Conservation (phyloP, 768 basidiomycete genomes). For the Suillus discolor region DNA sequence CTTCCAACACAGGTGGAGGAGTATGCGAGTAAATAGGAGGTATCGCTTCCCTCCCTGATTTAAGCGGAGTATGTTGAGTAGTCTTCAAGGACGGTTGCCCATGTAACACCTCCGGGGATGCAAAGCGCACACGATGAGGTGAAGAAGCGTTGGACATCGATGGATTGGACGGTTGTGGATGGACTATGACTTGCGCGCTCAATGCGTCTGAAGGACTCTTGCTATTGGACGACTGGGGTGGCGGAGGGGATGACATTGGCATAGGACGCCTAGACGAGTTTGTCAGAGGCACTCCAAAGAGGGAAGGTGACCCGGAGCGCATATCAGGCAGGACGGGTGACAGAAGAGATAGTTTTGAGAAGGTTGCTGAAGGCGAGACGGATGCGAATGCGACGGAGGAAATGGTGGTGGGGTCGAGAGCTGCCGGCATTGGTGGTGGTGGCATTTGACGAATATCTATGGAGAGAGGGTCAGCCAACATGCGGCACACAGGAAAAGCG, state of each 20-base stretch:
- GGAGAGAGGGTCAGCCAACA: background rate
- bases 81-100: slow-evolving; percentile 16
- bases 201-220: background rate
- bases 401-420: slow-evolving; percentile 42
- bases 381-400: slow-evolving; percentile 29
- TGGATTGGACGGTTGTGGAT: background rate
- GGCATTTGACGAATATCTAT: slow-evolving; percentile 48
- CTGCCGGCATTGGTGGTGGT: slow-evolving; percentile 51
- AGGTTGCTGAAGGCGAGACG: slow-evolving; percentile 49
- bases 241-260: slow-evolving; percentile 14
- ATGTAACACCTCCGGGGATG: slow-evolving; percentile 31
- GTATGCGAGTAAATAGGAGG: background rate
- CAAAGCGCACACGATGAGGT: slow-evolving; percentile 29
- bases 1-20: background rate
- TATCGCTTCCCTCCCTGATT: background rate
- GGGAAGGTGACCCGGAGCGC: slow-evolving; percentile 10
- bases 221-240: slow-evolving; percentile 24
- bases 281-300: slow-evolving; percentile 12
- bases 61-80: background rate
- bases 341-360: slow-evolving; percentile 54
- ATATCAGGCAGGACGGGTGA: slow-evolving; percentile 28
- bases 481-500: background rate
- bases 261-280: slow-evolving; percentile 15
- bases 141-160: slow-evolving; percentile 2
- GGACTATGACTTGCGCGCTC: background rate